Evolutionary conservation across 1,139 yeast species (phyloP), one percentile per base, ranked within the genome.

Genomic region (Scheffersomyces titani): DNA sequence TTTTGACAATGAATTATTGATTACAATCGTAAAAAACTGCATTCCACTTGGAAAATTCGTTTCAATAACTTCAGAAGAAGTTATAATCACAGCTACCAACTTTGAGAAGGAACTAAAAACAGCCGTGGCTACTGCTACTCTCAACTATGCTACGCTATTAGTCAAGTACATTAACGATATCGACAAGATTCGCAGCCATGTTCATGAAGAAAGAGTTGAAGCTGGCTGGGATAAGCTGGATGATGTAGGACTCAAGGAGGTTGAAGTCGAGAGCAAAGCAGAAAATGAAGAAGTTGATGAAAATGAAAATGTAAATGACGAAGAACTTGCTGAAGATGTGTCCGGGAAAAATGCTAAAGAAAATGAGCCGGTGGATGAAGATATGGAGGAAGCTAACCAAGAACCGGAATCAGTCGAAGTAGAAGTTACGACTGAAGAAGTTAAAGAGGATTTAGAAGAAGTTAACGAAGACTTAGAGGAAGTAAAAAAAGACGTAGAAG

Each of bases 151-250:
- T 1, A 63, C 64, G 47, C 61, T 64, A 47, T 63, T 77, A 55
- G 57, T 72, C 24, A 70, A 68, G 51, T 65, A 70, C 55, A 67
- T 76, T 24, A 72, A 72, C 55, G 77, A 71, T 49, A 62, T 73
- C 55, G 54, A 61, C 6, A 40, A 54, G 22, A 30, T 51, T 19
- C 49, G 48, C 36, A 36, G 19, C 45, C 54, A 49, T 30, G 45
- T 19, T 7, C 59, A 59, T 36, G 55, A 55, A 54, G 66, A 61
- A 58, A 55, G 54, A 52, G 62, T 63, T 24, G 65, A 58, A 48
- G 55, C 59, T 40, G 56, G 49, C 24, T 46, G 19, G 40, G 52
- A 54, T 44, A 44, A 19, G 20, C 22, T 19, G 49, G 22, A 46
- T 6, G 24, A 20, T 19, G 24, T 22, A 46, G 49, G 6, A 46